Evolutionary conservation across 108 stramenopile species (phyloP).

Genomic region (Schizochytrium sp.): DNA sequence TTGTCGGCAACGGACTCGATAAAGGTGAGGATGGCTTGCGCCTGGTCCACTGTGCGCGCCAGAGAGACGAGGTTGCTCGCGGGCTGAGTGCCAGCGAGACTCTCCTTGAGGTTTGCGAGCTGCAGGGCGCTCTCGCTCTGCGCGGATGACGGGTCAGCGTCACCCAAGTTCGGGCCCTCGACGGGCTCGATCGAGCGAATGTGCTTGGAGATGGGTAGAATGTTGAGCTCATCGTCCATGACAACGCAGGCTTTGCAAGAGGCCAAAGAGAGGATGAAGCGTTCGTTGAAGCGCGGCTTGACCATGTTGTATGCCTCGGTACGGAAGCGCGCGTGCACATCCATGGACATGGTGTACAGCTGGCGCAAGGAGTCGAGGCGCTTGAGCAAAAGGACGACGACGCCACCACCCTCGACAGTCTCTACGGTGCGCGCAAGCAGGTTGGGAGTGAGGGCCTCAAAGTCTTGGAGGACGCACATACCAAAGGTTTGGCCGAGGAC

Average conservation of each 20-base stretch:
- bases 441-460: conserved; percentile 96
- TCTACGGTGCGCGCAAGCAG: conserved; percentile 95
- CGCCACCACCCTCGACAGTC: conserved; percentile 93
- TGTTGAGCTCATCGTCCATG: conserved; percentile 97
- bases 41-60: conserved; percentile 91
- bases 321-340: conserved; percentile 90
- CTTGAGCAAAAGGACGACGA: conserved; percentile 80
- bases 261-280: conserved; percentile 85
- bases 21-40: conserved; percentile 78
- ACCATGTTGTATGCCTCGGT: conserved; percentile 69
- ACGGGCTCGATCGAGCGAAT: conserved; percentile 14
- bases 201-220: conserved; percentile 72
- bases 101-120: conserved; percentile 69
- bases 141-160: background rate
- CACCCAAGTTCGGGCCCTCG: conserved; percentile 30
- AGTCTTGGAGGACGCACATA: conserved; percentile 91
- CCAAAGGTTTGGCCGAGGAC: conserved; percentile 91
- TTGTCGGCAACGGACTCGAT: conserved; percentile 85
- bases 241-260: conserved; percentile 80
- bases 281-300: conserved; percentile 94
- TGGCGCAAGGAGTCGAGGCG: conserved; percentile 88
- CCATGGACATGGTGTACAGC: conserved; percentile 95
- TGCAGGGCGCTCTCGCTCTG: conserved; percentile 52
- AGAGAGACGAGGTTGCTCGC: conserved; percentile 81
- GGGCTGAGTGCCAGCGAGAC: conserved; percentile 78